Evolutionary conservation across 305 asterid genomes (phyloP).

Genomic region (Solanum aculeatissimum): DNA sequence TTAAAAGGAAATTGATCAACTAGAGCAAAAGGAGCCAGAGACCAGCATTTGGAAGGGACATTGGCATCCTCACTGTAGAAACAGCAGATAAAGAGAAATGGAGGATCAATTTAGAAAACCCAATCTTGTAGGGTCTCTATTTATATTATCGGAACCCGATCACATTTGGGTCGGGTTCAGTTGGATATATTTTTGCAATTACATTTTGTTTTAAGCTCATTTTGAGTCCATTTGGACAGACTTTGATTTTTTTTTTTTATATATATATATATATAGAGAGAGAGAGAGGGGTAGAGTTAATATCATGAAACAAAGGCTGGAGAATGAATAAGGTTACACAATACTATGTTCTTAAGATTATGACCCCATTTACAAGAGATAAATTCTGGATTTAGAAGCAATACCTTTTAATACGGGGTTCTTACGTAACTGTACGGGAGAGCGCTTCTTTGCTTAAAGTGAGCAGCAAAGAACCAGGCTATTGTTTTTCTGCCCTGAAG

Average conservation of each 20-base stretch:
- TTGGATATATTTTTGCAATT: background rate
- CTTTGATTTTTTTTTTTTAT: no score
- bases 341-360: background rate
- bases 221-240: background rate
- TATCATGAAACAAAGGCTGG: background rate
- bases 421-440: background rate
- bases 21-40: background rate
- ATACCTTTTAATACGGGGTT: background rate
- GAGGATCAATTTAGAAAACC: background rate
- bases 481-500: background rate
- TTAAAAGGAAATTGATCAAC: no score
- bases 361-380: background rate
- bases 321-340: background rate
- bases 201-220: background rate
- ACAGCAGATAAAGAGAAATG: background rate
- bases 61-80: background rate
- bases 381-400: background rate
- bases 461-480: background rate
- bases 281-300: no score
- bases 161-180: background rate
- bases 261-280: no score
- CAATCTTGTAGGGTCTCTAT: background rate
- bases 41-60: background rate
- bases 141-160: no score
- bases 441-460: background rate